phyloP scores from a whole-genome alignment of 164 flowering plant genomes.

The Magnolia sinica region DNA sequence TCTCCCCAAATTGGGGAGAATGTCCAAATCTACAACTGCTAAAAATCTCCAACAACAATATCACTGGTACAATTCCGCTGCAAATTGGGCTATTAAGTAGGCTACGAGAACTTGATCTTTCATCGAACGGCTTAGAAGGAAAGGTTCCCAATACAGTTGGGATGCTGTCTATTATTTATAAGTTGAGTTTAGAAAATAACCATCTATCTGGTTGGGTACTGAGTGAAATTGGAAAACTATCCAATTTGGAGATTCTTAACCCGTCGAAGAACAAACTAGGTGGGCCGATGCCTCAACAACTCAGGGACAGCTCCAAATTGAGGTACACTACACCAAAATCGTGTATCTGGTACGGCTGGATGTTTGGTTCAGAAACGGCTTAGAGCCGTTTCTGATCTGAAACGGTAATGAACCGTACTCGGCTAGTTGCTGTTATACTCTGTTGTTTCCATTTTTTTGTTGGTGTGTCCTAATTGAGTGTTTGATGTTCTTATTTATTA shows the following conservation, averaged over 20 bases:
- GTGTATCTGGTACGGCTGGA: too few relatives aligned
- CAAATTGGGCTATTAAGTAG: conserved; percentile 29
- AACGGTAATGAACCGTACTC: too few relatives aligned
- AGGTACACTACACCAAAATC: too few relatives aligned
- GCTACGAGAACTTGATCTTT: conserved; percentile 20
- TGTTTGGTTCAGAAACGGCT: too few relatives aligned
- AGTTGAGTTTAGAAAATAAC: conserved; percentile 1
- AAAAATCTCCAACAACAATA: conserved; percentile 25
- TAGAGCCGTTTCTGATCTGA: too few relatives aligned
- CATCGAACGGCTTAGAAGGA: conserved; percentile 42
- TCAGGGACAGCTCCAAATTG: background rate
- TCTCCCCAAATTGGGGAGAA: conserved; percentile 31
- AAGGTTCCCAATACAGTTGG: conserved; percentile 37
- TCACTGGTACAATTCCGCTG: conserved; percentile 35
- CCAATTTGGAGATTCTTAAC: background rate
- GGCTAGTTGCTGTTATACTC: too few relatives aligned
- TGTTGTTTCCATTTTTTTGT: too few relatives aligned
- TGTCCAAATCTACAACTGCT: conserved; percentile 25
- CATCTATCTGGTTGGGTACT: background rate
- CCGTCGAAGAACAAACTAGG: background rate
- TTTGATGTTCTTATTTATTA: too few relatives aligned
- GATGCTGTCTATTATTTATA: conserved; percentile 15
- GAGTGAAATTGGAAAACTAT: background rate
- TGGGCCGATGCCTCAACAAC: background rate
- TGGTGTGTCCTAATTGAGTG: too few relatives aligned